Conservation (phyloP, 164 flowering plant species). For the Litsea cubeba region DNA sequence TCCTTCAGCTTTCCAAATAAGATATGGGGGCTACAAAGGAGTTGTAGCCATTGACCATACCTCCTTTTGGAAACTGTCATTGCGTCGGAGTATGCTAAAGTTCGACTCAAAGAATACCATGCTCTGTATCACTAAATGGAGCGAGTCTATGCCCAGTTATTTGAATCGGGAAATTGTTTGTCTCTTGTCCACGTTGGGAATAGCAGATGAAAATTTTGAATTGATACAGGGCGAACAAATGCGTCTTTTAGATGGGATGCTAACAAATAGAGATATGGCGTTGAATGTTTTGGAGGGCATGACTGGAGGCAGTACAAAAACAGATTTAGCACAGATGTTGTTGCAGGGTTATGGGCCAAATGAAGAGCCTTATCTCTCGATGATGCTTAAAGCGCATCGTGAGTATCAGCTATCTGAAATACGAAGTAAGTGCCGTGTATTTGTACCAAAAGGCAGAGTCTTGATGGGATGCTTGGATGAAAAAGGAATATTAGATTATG, state of each 20-base stretch:
- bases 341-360: constrained; percentile 68
- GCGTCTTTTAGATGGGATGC: constrained; percentile 50
- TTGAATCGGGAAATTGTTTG: constrained; percentile 81
- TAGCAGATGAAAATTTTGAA: constrained; percentile 53
- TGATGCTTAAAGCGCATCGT: constrained; percentile 70
- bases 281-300: constrained; percentile 49
- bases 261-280: constrained; percentile 53
- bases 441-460: constrained; percentile 79
- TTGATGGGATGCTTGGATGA: constrained; percentile 92
- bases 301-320: constrained; percentile 31
- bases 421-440: constrained; percentile 63
- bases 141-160: constrained; percentile 75
- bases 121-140: constrained; percentile 82
- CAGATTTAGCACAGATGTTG: constrained; percentile 57
- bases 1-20: constrained; percentile 94
- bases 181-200: constrained; percentile 80
- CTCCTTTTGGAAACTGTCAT: constrained; percentile 73
- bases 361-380: constrained; percentile 72
- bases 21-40: constrained; percentile 97
- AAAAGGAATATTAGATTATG: constrained; percentile 64
- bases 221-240: constrained; percentile 58
- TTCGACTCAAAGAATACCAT: constrained; percentile 78
- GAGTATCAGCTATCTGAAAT: constrained; percentile 63
- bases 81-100: constrained; percentile 84
- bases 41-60: constrained; percentile 80